Evolutionary conservation across 306 rosid genomes (phyloP).

Genomic region (Pterocarpus macrocarpus): DNA sequence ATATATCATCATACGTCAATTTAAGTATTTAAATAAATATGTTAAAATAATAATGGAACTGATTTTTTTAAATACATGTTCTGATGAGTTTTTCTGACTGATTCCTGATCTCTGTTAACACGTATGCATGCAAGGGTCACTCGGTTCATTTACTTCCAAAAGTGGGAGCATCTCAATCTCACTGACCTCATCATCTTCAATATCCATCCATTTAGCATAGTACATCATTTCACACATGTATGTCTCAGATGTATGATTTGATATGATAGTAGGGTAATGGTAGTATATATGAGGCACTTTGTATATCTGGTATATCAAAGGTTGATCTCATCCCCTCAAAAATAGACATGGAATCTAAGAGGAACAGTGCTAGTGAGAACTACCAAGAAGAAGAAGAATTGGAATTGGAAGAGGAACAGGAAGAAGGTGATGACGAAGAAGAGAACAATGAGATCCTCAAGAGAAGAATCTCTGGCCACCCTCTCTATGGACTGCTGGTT

Average conservation of each 20-base stretch:
- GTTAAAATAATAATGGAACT: no score
- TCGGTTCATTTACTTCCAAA: slow-evolving; percentile 65
- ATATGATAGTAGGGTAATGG: not conserved
- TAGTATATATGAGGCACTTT: slow-evolving; percentile 28
- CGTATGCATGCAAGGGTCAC: slow-evolving; percentile 69
- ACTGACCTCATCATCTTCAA: slow-evolving; percentile 53
- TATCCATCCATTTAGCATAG: not conserved
- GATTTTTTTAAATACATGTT: not conserved
- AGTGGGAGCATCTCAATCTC: slow-evolving; percentile 68
- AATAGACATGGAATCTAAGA: slow-evolving; percentile 62
- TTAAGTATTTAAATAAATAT: no score
- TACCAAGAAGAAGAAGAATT: slow-evolving; percentile 25
- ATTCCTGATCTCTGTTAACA: slow-evolving; percentile 38
- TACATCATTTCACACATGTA: no score
- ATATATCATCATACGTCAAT: no score
- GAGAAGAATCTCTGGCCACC: slow-evolving; percentile 80
- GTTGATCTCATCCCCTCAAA: slow-evolving; percentile 43
- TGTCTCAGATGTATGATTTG: no score
- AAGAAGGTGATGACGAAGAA: not conserved
- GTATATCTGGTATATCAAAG: slow-evolving; percentile 46
- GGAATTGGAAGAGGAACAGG: not conserved
- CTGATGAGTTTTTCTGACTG: slow-evolving; percentile 41
- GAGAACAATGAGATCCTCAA: slow-evolving; percentile 69
- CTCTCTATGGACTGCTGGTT: slow-evolving; percentile 68
- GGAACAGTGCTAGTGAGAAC: slow-evolving; percentile 23